Percentiles rank a stretch among this genome's conserved stretches.
These are phyloP conservation scores for Globisporangium cylindrosporum DNA, from an alignment of 352 stramenopile species.

Conservation along the genomic window DNA sequence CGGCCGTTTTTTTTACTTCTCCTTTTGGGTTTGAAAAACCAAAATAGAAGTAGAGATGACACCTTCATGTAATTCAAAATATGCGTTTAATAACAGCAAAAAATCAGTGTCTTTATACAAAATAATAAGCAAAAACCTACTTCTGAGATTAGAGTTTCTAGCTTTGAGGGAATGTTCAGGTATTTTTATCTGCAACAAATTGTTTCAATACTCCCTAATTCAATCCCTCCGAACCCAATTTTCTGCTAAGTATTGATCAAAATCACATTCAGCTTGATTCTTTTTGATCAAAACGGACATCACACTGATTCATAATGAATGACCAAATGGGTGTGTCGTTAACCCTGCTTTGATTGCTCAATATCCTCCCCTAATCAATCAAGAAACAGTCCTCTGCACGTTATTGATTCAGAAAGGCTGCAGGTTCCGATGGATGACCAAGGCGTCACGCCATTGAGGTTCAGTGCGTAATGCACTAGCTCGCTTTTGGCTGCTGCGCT, in stretches of 20 bases:
- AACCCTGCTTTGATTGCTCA: not conserved
- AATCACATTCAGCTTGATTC: too few species aligned
- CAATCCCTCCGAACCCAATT: not conserved
- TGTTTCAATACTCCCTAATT: not conserved
- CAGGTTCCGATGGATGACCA: not conserved
- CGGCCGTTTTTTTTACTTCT: slow-evolving; percentile 1
- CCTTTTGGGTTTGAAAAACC: slow-evolving; percentile 10
- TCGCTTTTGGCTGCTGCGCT: not conserved
- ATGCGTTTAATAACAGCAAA: not conserved
- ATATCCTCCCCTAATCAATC: not conserved
- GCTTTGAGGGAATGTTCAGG: not conserved
- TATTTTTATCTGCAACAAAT: slow-evolving; percentile 3
- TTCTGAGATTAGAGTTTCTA: not conserved
- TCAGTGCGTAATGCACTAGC: not conserved
- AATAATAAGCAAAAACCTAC: not conserved
- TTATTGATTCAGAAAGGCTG: not conserved
- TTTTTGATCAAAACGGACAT: not conserved
- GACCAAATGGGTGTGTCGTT: too few species aligned
- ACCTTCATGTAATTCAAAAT: not conserved
- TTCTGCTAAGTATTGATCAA: not conserved
- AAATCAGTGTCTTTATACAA: not conserved
- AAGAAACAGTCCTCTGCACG: too few species aligned
- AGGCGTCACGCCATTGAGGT: not conserved
- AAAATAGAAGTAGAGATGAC: not conserved
- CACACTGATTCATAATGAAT: not conserved